phyloP scores from a whole-genome alignment of 164 flowering plant species.

The Houttuynia cordata region DNA sequence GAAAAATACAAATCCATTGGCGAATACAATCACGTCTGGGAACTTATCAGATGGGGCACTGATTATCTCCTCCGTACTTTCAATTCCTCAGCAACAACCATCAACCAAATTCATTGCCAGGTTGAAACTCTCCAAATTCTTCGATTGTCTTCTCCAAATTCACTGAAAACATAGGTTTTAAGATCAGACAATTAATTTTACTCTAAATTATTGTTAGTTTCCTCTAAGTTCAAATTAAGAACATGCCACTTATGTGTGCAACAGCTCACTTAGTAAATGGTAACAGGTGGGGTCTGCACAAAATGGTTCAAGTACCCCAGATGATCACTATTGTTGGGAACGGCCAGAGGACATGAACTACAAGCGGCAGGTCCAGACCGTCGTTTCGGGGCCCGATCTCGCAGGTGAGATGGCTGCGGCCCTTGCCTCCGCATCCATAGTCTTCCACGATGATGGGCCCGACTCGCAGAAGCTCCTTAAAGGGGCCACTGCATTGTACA shows the following conservation, averaged over 20 bases:
- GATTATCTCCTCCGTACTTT: slow-evolving; percentile 76
- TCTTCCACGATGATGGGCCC: slow-evolving; percentile 41
- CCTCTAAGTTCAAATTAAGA: neutral
- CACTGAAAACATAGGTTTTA: too few relatives aligned
- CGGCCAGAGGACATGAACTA: slow-evolving; percentile 82
- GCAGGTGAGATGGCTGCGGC: slow-evolving; percentile 87
- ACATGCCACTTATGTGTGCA: too few relatives aligned
- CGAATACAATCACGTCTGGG: slow-evolving; percentile 52
- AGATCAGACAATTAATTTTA: neutral
- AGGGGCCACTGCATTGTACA: slow-evolving; percentile 51
- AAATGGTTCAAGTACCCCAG: slow-evolving; percentile 30
- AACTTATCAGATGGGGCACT: slow-evolving; percentile 86
- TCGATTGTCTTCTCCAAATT: neutral
- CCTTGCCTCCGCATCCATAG: slow-evolving; percentile 77
- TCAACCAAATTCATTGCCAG: slow-evolving; percentile 48
- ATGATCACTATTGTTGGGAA: slow-evolving; percentile 68
- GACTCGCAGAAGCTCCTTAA: slow-evolving; percentile 49
- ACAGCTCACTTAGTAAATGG: neutral
- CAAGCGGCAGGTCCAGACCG: slow-evolving; percentile 17
- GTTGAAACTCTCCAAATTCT: slow-evolving; percentile 11
- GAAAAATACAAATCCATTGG: slow-evolving; percentile 47
- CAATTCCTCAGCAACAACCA: slow-evolving; percentile 51
- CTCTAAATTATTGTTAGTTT: too few relatives aligned
- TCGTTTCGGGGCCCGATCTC: slow-evolving; percentile 42
- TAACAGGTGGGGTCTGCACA: slow-evolving; percentile 48